These are phyloP conservation scores for Cyclanthera cordifolia DNA, from an alignment of 306 rosid species.

Conservation along the genomic window DNA sequence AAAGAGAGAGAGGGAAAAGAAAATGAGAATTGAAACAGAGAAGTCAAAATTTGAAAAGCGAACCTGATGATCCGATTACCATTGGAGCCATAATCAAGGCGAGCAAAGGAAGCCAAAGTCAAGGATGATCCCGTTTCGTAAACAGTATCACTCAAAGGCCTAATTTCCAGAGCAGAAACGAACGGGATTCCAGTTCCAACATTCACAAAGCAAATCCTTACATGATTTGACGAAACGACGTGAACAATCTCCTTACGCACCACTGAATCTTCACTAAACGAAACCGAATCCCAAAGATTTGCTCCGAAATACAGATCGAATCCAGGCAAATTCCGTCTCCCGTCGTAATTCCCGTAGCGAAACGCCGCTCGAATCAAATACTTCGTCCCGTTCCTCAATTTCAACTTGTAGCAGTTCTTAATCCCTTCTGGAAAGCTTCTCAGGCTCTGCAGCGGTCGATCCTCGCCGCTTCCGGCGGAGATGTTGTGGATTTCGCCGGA, in stretches of 20 bases:
- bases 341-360: constrained; percentile 41
- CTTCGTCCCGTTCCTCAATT: constrained; percentile 16
- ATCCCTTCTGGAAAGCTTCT: constrained; percentile 51
- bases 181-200: constrained; percentile 29
- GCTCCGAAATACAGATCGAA: constrained; percentile 40
- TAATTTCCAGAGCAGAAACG: constrained; percentile 32
- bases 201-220: constrained; percentile 26
- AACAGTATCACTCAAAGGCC: constrained; percentile 19
- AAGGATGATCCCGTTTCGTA: constrained; percentile 6
- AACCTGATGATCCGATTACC: constrained; percentile 22
- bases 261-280: background rate
- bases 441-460: constrained; percentile 16
- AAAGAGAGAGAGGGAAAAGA: no score
- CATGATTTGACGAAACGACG: constrained; percentile 12
- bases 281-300: constrained; percentile 26
- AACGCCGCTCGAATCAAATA: constrained; percentile 36
- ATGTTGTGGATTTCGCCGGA: constrained; percentile 21
- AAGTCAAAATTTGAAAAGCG: constrained; percentile 1
- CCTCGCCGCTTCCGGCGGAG: background rate
- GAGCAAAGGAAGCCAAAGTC: constrained; percentile 8
- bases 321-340: constrained; percentile 8
- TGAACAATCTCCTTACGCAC: constrained; percentile 25
- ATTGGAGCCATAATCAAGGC: constrained; percentile 25
- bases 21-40: no score
- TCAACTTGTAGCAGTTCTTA: constrained; percentile 45